Evolutionary conservation across 495 filamentous ascomycete species (phyloP).

Genomic region (Hypoxylon crocopeplum): DNA sequence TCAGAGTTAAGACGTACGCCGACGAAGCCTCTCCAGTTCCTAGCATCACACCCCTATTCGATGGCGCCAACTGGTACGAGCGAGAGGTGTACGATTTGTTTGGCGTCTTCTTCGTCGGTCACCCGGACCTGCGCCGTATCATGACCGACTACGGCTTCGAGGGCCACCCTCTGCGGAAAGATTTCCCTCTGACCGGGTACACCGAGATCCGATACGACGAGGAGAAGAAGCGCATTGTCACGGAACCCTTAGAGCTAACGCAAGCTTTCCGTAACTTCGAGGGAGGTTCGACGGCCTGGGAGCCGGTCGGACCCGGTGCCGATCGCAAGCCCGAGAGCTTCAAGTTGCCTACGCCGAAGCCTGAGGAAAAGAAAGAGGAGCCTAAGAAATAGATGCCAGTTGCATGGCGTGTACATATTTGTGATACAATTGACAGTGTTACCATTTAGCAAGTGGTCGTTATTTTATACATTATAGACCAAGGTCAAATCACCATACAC

Average conservation of each 20-base stretch:
- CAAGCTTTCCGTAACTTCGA: constrained; percentile 99
- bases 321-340: constrained; percentile 87
- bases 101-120: constrained; percentile 93
- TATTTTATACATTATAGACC: not conserved
- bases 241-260: constrained; percentile 95
- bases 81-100: constrained; percentile 97
- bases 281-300: constrained; percentile 81
- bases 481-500: not conserved
- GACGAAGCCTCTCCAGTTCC: constrained; percentile 96
- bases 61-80: constrained; percentile 99
- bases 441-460: not conserved
- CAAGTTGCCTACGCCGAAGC: constrained; percentile 93
- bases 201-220: constrained; percentile 98
- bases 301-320: constrained; percentile 84
- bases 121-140: constrained; percentile 96
- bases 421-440: constrained; percentile 32
- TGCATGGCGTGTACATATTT: constrained; percentile 41
- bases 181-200: constrained; percentile 98
- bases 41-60: constrained; percentile 81
- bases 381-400: constrained; percentile 78
- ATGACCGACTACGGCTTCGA: constrained; percentile 99
- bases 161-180: constrained; percentile 95
- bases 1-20: constrained; percentile 98
- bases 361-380: constrained; percentile 87
- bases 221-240: constrained; percentile 99